A percentile compares a stretch with the other conserved stretches of the same genome.
Conservation (phyloP, 371 early-diverging fungal genomes). For the Synchytrium microbalum region DNA sequence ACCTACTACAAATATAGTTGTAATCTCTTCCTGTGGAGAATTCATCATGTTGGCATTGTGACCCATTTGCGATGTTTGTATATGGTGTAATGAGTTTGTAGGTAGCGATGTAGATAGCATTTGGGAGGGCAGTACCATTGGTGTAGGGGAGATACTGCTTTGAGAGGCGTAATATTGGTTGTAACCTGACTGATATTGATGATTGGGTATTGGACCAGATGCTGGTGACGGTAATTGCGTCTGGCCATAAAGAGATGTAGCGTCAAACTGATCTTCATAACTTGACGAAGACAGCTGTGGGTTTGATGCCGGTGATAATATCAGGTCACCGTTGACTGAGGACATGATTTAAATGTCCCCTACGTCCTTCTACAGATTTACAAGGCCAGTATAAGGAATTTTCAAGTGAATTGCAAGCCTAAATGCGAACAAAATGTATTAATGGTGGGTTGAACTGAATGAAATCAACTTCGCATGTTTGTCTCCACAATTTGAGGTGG, state of each 20-base stretch:
- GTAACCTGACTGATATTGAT: neutral
- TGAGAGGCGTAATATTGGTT: neutral
- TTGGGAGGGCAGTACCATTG: neutral
- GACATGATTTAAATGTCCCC: too few species aligned
- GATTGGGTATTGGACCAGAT: neutral
- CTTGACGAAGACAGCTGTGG: too few species aligned
- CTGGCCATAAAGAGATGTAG: neutral
- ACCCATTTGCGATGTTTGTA: neutral
- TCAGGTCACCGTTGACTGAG: too few species aligned
- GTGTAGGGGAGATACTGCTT: too few species aligned
- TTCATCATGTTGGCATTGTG: neutral
- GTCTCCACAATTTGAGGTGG: too few species aligned
- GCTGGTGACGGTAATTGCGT: neutral
- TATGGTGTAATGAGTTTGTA: neutral
- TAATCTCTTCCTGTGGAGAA: constrained; percentile 45
- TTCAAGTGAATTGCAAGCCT: too few species aligned
- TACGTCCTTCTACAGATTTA: too few species aligned
- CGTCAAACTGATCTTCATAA: neutral
- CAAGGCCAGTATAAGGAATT: too few species aligned
- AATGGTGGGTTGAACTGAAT: too few species aligned
- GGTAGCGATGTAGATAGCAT: neutral
- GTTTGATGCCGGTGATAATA: too few species aligned
- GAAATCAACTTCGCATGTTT: too few species aligned
- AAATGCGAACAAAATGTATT: too few species aligned
- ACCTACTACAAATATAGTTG: constrained; percentile 95